Base-by-base conservation (phyloP, 2,329 filamentous ascomycete species). In the Aspergillus ochraceus region DNA sequence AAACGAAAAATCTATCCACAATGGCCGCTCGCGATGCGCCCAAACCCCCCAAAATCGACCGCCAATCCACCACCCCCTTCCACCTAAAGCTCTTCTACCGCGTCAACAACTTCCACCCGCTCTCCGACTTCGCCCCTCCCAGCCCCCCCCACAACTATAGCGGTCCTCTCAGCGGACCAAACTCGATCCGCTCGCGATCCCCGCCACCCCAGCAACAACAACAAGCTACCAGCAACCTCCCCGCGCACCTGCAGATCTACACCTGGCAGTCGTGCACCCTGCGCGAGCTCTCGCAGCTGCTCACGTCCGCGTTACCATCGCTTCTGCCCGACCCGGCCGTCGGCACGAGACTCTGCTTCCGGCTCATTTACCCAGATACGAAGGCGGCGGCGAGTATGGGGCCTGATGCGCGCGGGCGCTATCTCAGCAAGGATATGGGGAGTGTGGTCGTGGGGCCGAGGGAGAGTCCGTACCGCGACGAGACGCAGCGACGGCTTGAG, bases 81-180 rank as follows among this genome's bases (percentile, higher is more conserved):
- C 85, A 94, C 62, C 81, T 97, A 19, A 92, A 90, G 73, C 84
- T 97, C 61, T 96, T 93, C 80, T 96, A 94, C 77, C 87, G 88
- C 61, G 86, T 83, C 17, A 86, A 88, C 70, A 83, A 84, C 49
- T 93, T 92, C 70, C 89, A 94, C 76, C 85, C 72, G 57, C 70
- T 79, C 47, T 72, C 73, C 19, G 76, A 79, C 58, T 80, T 78
- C 58, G 69, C 74, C 24, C 60, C 76, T 20, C 70, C 70, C 12
- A 64, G 1, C 14, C 32, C 66, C 14, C 68, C 58, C 20, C 57
- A 68, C 6, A 61, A 66, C 46, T 64, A 65, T 53, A 55, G 64
- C 50, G 67, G 68, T 2, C 69, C 69, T 9, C 60, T 65, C 32
- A 71, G 71, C 58, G 71, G 69, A 73, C 76, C 84, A 63, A 75